These are phyloP conservation scores for Terana coerulea DNA, from an alignment of 768 basidiomycete species.

Conservation along the genomic window DNA sequence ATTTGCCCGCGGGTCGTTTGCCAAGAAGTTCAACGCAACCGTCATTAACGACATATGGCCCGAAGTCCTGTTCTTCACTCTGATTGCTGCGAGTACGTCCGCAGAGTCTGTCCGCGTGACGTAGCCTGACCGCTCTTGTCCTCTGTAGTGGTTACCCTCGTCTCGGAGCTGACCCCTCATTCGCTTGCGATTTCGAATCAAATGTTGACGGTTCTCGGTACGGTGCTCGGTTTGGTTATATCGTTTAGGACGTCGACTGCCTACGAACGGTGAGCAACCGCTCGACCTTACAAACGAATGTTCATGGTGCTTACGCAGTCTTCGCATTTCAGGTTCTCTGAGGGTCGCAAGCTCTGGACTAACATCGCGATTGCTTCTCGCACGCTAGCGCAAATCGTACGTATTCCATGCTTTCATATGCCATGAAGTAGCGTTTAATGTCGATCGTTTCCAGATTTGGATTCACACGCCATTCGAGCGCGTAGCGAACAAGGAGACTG, in stretches of 20 bases:
- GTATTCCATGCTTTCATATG: constrained; percentile 17
- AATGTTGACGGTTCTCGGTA: constrained; percentile 69
- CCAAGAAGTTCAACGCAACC: constrained; percentile 52
- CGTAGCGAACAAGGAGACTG: constrained; percentile 27
- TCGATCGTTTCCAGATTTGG: constrained; percentile 41
- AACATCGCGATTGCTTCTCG: constrained; percentile 53
- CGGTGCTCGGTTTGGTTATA: constrained; percentile 67
- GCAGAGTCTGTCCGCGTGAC: constrained; percentile 21
- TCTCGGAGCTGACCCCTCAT: constrained; percentile 45
- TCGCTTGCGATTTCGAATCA: constrained; percentile 49
- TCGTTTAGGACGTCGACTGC: constrained; percentile 72
- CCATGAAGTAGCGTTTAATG: neutral
- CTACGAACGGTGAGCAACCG: constrained; percentile 50
- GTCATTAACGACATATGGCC: constrained; percentile 68
- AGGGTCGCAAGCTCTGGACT: constrained; percentile 71
- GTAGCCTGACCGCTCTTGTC: neutral
- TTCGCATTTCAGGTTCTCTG: constrained; percentile 49
- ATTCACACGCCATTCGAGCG: constrained; percentile 49
- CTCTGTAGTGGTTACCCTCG: constrained; percentile 50
- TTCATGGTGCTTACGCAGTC: neutral
- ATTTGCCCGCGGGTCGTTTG: constrained; percentile 43
- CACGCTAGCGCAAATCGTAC: constrained; percentile 55
- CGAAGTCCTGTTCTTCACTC: constrained; percentile 56
- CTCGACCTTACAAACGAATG: neutral
- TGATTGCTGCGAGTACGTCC: constrained; percentile 49